Evolutionary conservation across 352 stramenopile species (phyloP).

Genomic region (Hyaloperonospora arabidopsidis): DNA sequence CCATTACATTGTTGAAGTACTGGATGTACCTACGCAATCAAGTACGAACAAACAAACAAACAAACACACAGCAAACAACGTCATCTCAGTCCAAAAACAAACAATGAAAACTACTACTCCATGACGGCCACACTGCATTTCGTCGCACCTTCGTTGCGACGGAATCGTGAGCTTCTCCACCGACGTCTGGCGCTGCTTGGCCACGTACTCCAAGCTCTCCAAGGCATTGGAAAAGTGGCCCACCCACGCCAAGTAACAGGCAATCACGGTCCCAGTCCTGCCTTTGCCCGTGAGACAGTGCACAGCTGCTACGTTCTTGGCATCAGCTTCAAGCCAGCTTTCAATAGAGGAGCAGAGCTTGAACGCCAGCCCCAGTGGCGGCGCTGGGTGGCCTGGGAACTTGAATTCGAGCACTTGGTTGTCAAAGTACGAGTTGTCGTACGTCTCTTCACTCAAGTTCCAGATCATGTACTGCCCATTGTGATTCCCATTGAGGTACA

Average conservation of each 20-base stretch:
- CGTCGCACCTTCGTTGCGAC: conserved; percentile 85
- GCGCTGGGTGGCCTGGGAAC: conserved; percentile 94
- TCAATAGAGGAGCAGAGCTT: conserved; percentile 97
- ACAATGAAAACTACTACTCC: too few species aligned
- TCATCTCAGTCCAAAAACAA: too few species aligned
- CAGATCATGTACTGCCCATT: conserved; percentile 96
- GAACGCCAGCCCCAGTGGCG: conserved; percentile 94
- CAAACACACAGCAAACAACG: not conserved
- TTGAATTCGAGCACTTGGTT: conserved; percentile 96
- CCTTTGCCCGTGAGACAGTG: conserved; percentile 96
- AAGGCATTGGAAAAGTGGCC: conserved; percentile 88
- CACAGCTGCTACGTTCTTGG: conserved; percentile 92
- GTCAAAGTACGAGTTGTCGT: conserved; percentile 92
- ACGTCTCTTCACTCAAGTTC: conserved; percentile 96
- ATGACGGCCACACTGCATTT: not conserved
- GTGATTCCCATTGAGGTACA: conserved; percentile 92
- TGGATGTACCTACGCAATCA: conserved; percentile 82
- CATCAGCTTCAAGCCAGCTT: conserved; percentile 93
- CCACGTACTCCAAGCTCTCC: conserved; percentile 90
- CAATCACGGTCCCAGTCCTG: conserved; percentile 89
- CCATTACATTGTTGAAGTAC: conserved; percentile 97
- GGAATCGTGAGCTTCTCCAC: conserved; percentile 94
- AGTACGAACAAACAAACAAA: not conserved
- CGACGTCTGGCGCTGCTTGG: conserved; percentile 72
- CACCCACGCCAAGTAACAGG: conserved; percentile 95